Evolutionary conservation across 2,329 filamentous ascomycete species (phyloP), one percentile per base, ranked within the genome.

Genomic region (Calonectria multiphialidica): DNA sequence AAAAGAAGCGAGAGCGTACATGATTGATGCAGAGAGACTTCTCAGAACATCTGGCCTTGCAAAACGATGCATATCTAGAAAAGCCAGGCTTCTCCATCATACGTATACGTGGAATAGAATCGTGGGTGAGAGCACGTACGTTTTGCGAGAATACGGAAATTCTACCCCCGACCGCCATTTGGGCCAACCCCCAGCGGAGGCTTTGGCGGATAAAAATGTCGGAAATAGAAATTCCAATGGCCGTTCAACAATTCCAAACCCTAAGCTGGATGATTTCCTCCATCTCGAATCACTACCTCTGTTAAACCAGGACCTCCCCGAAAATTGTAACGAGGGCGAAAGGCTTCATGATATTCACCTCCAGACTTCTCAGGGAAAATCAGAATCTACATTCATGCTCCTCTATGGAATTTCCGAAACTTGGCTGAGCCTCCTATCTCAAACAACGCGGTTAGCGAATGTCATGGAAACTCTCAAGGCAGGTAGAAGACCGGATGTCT

Each of bases 391-490:
- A 5, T 57, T 72, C 6, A 64, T 62, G 42, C 35, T 69, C 1
- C 44, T 72, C 1, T 72, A 72, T 6, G 70, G 70, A 1, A 55
- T 72, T 4, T 72, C 70, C 1, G 70, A 72, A 25, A 53, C 66
- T 1, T 72, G 70, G 70, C n/a, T 72, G 15, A 72, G 66, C n/a
- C 66, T 72, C 1, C n/a, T 72, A 5, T 72, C 70, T 1, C 70
- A 72, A 21, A 72, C 70, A 2, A 69, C 70, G 5, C 59, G 70
- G 0, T 18, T 72, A 1, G 70, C 70, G 1, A 72, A 72, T 18
- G 45, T 45, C 10, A 61, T 70, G 25, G 66, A 55, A n/a, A 44
- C 21, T 6, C 16, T 65, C 1, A 37, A 15, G 15, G 13, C n/a
- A 2, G 18, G 40, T 23, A 10, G 33, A 10, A 10, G 13, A 28